These are phyloP conservation scores for Saccharomyces hybrid DNA, from an alignment of 1,139 yeast genomes.

Conservation along the genomic window DNA sequence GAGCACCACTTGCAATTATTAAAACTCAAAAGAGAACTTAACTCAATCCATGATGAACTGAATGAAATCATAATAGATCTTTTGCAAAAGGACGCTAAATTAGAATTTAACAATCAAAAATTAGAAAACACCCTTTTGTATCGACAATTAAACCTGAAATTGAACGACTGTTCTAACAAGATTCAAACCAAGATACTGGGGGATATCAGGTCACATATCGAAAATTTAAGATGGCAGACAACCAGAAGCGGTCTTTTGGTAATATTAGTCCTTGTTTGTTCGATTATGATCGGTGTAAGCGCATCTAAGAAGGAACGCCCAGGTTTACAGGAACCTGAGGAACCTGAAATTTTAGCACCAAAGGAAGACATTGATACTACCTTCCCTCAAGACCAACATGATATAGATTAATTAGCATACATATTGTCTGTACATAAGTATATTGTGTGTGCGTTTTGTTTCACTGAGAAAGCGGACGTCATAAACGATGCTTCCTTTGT, in stretches of 20 bases:
- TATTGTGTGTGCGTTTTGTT: not conserved
- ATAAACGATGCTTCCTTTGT: constrained; percentile 57
- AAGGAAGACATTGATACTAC: not conserved
- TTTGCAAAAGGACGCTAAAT: constrained; percentile 64
- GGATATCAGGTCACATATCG: constrained; percentile 79
- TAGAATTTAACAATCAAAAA: constrained; percentile 79
- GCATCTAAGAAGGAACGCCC: constrained; percentile 33
- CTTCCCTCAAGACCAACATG: not conserved
- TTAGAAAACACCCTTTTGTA: constrained; percentile 77
- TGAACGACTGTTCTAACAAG: constrained; percentile 81
- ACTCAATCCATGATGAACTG: constrained; percentile 67
- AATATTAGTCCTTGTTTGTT: constrained; percentile 37
- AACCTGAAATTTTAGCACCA: not conserved
- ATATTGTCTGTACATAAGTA: not conserved
- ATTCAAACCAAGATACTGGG: constrained; percentile 78
- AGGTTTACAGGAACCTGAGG: constrained; percentile 16
- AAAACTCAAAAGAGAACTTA: constrained; percentile 60
- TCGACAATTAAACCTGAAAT: constrained; percentile 57
- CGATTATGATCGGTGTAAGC: constrained; percentile 44
- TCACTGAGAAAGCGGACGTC: not conserved
- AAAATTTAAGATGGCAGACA: constrained; percentile 85
- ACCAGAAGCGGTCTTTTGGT: constrained; percentile 67
- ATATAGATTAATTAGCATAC: constrained; percentile 2
- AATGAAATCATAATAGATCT: constrained; percentile 59
- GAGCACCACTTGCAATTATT: constrained; percentile 62